Base-by-base conservation (phyloP, 2,329 filamentous ascomycete species). In the Gnomoniopsis sp. region DNA sequence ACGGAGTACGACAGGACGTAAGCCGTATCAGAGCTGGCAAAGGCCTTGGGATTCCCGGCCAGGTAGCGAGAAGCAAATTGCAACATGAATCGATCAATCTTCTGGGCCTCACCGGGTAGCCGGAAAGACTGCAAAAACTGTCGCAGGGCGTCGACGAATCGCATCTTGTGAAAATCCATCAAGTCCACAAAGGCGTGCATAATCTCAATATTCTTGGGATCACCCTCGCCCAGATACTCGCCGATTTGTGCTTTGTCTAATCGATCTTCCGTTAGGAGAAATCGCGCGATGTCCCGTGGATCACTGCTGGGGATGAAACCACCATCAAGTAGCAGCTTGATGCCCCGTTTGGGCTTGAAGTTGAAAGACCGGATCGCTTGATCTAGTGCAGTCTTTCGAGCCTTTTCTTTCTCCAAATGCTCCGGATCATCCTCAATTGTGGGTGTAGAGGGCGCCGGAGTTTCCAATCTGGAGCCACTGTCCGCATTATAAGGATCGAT, bases 1-100 rank as follows among this genome's bases (percentile, higher is more conserved):
- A 98, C 95, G 0, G 93, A 98, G 74, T 99, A 99, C 0, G 92
- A 88, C 41, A 99, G 79, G 10, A 99, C 91, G 66, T 99, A 99
- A 15, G 95, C 93, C 0, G 96, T 99, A 71, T 99, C 96, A 2
- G 95, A 96, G 68, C 98, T 99, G 38, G 95, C 95, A 73, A 96
- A 99, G 1, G 95, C 93, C 69, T 96, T 96, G 0, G 95, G 95
- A 66, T 99, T 99, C 33, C 93, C 93, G 61, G 88, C 89, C 53
- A 96, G 90, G 71, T 99, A 99, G 61, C 93, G 88, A 73, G 98
- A 93, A 11, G 95, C 95, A 75, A 98, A 99, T 72, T 99, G 99
- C 65, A 99, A 79, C 95, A 99, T 98, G 75, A 98, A 96, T 50
- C 95, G 90, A 85, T 99, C 95, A 65, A 99, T 99, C 78, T 99